Percentiles rank a stretch among this genome's conserved stretches.
Conservation (phyloP, 495 filamentous ascomycete genomes). For the Geopyxis carbonaria region DNA sequence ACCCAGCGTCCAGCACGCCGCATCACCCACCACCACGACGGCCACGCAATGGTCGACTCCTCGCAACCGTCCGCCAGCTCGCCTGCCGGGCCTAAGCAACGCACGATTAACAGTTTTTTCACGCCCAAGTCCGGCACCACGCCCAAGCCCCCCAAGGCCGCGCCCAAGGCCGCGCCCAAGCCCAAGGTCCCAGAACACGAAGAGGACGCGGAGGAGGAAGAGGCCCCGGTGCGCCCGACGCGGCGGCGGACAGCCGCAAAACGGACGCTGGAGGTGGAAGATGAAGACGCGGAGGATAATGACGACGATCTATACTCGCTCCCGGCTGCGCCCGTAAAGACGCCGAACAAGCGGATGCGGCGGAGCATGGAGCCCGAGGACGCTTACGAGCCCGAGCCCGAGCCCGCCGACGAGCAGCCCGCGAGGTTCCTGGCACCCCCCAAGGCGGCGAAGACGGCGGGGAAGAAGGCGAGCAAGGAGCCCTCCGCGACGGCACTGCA, state of each 20-base stretch:
- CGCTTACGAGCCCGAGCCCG: slow-evolving; percentile 8
- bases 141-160: not conserved
- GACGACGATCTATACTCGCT: slow-evolving; percentile 15
- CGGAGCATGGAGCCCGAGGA: slow-evolving; percentile 3
- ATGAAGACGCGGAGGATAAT: slow-evolving; percentile 21
- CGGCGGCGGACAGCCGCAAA: slow-evolving; percentile 5
- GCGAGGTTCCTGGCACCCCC: not conserved
- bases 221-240: slow-evolving; percentile 1
- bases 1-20: too few relatives aligned
- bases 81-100: too few relatives aligned
- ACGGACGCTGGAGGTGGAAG: slow-evolving; percentile 9
- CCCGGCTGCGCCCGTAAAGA: slow-evolving; percentile 28
- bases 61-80: too few relatives aligned
- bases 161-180: not conserved
- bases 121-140: not conserved
- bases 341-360: slow-evolving; percentile 13
- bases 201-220: slow-evolving; percentile 2
- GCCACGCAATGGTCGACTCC: too few relatives aligned
- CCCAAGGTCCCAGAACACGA: slow-evolving; percentile 10
- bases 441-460: not conserved
- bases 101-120: slow-evolving; percentile 19
- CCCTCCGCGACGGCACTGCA: slow-evolving; percentile 10
- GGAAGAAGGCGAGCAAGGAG: slow-evolving; percentile 1
- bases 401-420: slow-evolving; percentile 6
- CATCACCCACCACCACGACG: too few relatives aligned